Evolutionary conservation across 2,329 filamentous ascomycete species (phyloP).

Genomic region (Huntiella decipiens): DNA sequence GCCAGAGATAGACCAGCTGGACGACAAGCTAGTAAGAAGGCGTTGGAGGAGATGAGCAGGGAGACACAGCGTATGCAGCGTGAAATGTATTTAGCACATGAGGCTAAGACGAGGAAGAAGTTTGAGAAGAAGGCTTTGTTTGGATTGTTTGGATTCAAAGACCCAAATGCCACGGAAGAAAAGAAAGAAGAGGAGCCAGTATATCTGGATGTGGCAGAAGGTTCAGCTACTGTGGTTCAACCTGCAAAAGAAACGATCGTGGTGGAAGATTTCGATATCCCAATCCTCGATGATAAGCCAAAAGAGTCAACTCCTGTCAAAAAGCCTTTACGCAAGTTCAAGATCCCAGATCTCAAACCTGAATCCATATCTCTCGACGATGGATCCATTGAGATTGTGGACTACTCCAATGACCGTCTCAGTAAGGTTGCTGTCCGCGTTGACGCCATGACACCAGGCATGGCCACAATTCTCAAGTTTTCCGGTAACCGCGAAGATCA

Average conservation of each 20-base stretch:
- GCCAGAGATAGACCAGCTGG: slow-evolving; percentile 51
- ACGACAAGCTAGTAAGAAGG: slow-evolving; percentile 85
- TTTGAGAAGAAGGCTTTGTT: slow-evolving; percentile 70
- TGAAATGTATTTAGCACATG: slow-evolving; percentile 78
- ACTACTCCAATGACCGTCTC: slow-evolving; percentile 16
- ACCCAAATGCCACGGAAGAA: slow-evolving; percentile 18
- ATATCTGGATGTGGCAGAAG: slow-evolving; percentile 15
- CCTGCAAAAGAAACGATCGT: slow-evolving; percentile 14
- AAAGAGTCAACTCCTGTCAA: slow-evolving; percentile 14
- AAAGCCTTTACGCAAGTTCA: slow-evolving; percentile 14
- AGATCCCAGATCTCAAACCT: slow-evolving; percentile 16
- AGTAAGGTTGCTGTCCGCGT: slow-evolving; percentile 15
- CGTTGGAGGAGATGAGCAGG: slow-evolving; percentile 80
- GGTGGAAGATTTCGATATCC: not conserved
- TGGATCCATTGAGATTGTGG: slow-evolving; percentile 48
- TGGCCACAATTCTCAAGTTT: slow-evolving; percentile 35
- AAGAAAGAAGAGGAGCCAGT: slow-evolving; percentile 15
- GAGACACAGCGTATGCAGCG: slow-evolving; percentile 84
- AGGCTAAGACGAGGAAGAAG: slow-evolving; percentile 81
- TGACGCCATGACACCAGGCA: slow-evolving; percentile 24
- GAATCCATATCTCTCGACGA: slow-evolving; percentile 21
- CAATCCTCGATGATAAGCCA: slow-evolving; percentile 1
- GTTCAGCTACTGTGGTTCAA: slow-evolving; percentile 1
- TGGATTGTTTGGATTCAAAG: slow-evolving; percentile 59
- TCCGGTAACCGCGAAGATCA: slow-evolving; percentile 15